A percentile compares a stretch with the other conserved stretches of the same genome.
phyloP scores from a whole-genome alignment of 805 yeast species.

The Metschnikowia baotianmanensis region DNA sequence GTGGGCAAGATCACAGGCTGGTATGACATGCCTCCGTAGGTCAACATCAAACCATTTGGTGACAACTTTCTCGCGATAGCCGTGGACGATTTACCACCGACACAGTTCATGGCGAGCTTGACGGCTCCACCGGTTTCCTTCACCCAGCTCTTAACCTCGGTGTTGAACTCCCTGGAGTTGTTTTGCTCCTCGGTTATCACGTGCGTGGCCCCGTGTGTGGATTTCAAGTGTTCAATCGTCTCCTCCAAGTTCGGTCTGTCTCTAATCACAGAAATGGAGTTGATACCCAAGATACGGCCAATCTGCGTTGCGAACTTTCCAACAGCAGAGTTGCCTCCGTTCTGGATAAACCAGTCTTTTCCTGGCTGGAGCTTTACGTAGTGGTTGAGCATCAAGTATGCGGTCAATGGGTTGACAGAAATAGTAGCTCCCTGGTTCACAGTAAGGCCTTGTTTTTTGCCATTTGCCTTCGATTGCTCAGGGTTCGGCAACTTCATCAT shows the following conservation, averaged over 20 bases:
- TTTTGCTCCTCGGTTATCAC: constrained; percentile 90
- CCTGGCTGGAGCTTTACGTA: constrained; percentile 60
- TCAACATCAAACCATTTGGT: constrained; percentile 70
- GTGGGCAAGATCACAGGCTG: constrained; percentile 94
- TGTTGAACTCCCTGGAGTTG: constrained; percentile 62
- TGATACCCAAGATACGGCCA: constrained; percentile 72
- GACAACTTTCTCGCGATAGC: constrained; percentile 81
- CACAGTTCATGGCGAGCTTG: constrained; percentile 83
- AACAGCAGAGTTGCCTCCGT: constrained; percentile 95
- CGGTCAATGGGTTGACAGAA: constrained; percentile 90
- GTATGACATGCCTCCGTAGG: constrained; percentile 97
- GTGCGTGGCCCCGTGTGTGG: constrained; percentile 72
- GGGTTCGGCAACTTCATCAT: constrained; percentile 59
- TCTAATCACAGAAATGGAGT: constrained; percentile 85
- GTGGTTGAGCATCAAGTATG: constrained; percentile 80
- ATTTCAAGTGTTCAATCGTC: constrained; percentile 48
- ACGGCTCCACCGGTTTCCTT: constrained; percentile 50
- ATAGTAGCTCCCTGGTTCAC: constrained; percentile 79
- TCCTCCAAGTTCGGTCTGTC: constrained; percentile 77
- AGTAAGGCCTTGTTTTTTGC: constrained; percentile 31
- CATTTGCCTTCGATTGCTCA: constrained; percentile 41
- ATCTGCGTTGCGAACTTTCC: constrained; percentile 90
- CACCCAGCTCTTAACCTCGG: constrained; percentile 54
- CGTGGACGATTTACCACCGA: constrained; percentile 86
- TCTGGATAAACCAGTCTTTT: constrained; percentile 87